Base-by-base conservation (phyloP, 495 filamentous ascomycete genomes). In the Hypoxylon trugodes region DNA sequence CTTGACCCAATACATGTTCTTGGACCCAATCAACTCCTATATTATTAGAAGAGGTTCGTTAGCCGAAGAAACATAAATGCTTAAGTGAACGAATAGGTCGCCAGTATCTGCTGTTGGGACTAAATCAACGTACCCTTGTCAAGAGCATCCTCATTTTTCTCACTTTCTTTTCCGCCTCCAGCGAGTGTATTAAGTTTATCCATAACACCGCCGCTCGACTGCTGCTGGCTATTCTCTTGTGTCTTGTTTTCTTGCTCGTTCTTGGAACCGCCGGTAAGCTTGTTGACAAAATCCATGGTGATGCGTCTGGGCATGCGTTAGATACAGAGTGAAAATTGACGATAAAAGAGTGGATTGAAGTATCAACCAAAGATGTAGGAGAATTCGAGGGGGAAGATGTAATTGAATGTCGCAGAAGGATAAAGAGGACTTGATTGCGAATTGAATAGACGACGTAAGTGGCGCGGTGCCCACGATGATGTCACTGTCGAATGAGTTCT, bases 141-240 rank as follows among this genome's bases (percentile, higher is more conserved):
- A 22, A 89, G 78, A 0, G 59, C 67, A 71, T 90, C 88, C 69
- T 90, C 88, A 35, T 89, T 86, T 79, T 90, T 83, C 82, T 91
- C 89, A 66, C 85, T 81, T 66, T 84, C 77, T 41, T 71, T 76
- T 28, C 89, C 88, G 36, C 89, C 89, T 21, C 89, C 89, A 21
- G 84, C 84, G 41, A 83, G 75, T 24, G 70, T 49, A 73, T 90
- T 87, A 24, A 90, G 33, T 69, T 88, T 86, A 54, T 82, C 80
- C 46, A 87, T 64, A 68, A 88, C 74, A 52, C 82, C 76, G 26
- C 80, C 81, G 24, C 68, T 47, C 0, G 65, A 41, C 13, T 66
- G 40, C 36, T 64, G 30, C 48, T 71, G 59, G 13, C 61, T 52
- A n/a, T 15, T 40, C 10, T 37, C 56, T 5, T 40, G 53, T 15